Evolutionary conservation across 1,284 basidiomycete species (phyloP).

Genomic region (Ustilago lituana): DNA sequence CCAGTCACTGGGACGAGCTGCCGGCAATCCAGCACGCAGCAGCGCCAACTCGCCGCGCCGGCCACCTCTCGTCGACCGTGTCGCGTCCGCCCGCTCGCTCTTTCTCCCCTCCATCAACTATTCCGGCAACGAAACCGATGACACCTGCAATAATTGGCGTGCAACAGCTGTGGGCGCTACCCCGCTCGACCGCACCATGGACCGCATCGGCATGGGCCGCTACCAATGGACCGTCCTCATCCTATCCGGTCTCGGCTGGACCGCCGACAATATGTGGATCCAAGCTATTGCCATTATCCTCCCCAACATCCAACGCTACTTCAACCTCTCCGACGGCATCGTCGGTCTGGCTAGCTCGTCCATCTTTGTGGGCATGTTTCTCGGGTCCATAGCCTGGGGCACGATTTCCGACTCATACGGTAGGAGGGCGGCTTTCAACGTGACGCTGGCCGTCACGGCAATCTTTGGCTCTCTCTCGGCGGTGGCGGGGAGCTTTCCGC

Average conservation of each 20-base stretch:
- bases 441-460: constrained; percentile 87
- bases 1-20: constrained; percentile 20
- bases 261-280: constrained; percentile 66
- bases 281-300: constrained; percentile 81
- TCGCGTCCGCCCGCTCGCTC: constrained; percentile 32
- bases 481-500: constrained; percentile 77
- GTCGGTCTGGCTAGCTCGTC: constrained; percentile 81
- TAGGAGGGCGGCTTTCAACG: constrained; percentile 87
- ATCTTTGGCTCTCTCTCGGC: constrained; percentile 86
- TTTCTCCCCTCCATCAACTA: constrained; percentile 30
- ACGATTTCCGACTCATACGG: constrained; percentile 71
- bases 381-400: constrained; percentile 77
- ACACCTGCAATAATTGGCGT: constrained; percentile 34
- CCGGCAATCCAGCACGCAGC: constrained; percentile 19
- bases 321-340: constrained; percentile 74
- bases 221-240: constrained; percentile 60
- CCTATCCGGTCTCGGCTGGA: constrained; percentile 61
- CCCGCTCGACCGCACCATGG: constrained; percentile 74
- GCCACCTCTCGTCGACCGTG: constrained; percentile 32
- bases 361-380: constrained; percentile 94
- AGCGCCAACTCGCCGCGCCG: constrained; percentile 21
- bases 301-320: constrained; percentile 83
- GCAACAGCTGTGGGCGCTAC: constrained; percentile 39
- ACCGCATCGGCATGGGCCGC: constrained; percentile 85
- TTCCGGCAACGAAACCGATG: constrained; percentile 1